Base-by-base conservation (phyloP, 2,329 filamentous ascomycete species). In the Trichoderma harzianum region DNA sequence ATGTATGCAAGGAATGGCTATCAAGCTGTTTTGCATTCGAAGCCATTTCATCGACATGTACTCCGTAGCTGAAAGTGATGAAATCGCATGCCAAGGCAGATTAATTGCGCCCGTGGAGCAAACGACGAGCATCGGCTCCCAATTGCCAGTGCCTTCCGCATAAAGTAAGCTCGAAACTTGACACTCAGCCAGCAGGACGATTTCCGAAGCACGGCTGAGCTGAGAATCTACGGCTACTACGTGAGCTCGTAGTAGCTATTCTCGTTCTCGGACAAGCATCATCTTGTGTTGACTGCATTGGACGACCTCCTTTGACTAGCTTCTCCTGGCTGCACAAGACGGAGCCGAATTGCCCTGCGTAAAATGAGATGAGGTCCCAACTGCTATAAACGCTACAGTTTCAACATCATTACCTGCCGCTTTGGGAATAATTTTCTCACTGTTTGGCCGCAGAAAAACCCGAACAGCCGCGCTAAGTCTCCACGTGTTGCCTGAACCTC, bases 341-440 rank as follows among this genome's bases (percentile, higher is more conserved):
- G 47, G 21, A 24, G 14, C 51, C 24, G n/a, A 65, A 53, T 65
- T 65, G 63, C 63, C 4, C 32, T 24, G 7, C 43, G 63, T 26
- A n/a, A 53, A 65, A 65, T 36, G 43, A 65, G 51, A 53, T n/a
- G 10, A 53, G 21, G 28, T 39, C 43, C 51, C 11, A 65, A 47
- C 63, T 65, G 36, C 63, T 65, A 55, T 65, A 55, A 65, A 65
- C 63, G 63, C n/a, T 34, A 55, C 63, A 34, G 39, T 65, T 53
- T 53, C 43, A 55, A 26, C 16, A 53, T 8, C 24, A 34, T 24
- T 47, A 65, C 63, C 63, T 65, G 63, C 63, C 47, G 7, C 14
- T 53, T 65, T 65, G n/a, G 63, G 63, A 5, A 26, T 65, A 65
- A 65, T 43, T 34, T 8, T 65, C 43, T 65, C 28, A 53, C 63